phyloP scores from a whole-genome alignment of 192 early-diverging fungal genomes.

The Chytriomyces confervae region DNA sequence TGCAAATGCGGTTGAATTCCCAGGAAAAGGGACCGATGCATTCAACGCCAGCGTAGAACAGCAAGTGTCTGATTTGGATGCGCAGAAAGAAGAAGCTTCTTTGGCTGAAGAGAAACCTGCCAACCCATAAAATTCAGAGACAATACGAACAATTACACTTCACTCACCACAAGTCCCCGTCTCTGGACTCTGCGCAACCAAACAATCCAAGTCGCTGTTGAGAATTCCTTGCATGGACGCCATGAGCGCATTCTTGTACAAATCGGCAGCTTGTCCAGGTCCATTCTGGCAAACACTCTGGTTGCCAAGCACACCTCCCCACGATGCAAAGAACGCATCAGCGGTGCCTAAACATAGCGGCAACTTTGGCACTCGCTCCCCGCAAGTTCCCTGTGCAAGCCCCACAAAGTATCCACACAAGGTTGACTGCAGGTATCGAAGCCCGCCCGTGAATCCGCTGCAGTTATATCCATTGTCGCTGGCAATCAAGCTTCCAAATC shows the following conservation, averaged over 20 bases:
- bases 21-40: too few species aligned
- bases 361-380: background rate
- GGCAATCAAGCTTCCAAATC: background rate
- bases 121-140: too few species aligned
- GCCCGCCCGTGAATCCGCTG: background rate
- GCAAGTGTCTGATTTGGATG: too few species aligned
- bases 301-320: background rate
- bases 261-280: background rate
- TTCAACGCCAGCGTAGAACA: too few species aligned
- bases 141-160: background rate
- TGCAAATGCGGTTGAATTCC: too few species aligned
- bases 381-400: background rate
- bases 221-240: background rate
- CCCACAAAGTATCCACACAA: slow-evolving; percentile 5
- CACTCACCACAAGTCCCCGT: background rate
- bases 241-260: background rate
- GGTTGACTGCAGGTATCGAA: slow-evolving; percentile 4
- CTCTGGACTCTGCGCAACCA: background rate
- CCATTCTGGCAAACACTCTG: background rate
- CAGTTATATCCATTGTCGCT: slow-evolving; percentile 1
- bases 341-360: background rate
- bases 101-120: too few species aligned
- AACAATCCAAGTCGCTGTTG: background rate
- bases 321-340: background rate
- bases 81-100: too few species aligned